Conservation (phyloP, 2,329 filamentous ascomycete genomes). For the Venturiaceae sp. region DNA sequence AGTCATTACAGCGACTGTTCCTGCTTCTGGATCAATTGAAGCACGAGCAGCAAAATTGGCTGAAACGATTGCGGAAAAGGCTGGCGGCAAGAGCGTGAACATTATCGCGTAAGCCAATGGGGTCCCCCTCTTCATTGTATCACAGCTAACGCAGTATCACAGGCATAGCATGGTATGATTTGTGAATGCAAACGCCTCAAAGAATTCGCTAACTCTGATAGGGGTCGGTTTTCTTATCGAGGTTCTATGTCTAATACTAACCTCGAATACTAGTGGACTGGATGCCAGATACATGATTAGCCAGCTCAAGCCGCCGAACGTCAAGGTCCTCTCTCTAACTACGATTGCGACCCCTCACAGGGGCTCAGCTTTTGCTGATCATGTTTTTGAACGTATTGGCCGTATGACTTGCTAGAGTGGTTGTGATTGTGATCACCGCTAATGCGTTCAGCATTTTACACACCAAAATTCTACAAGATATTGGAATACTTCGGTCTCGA, state of each 20-base stretch:
- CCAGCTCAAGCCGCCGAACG: slow-evolving; percentile 46
- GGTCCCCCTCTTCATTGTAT: background rate
- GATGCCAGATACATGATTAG: slow-evolving; percentile 58
- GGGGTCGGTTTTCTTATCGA: background rate
- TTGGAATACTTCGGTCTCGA: slow-evolving; percentile 46
- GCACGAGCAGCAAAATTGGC: slow-evolving; percentile 43
- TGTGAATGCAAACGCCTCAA: background rate
- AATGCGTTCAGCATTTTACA: background rate
- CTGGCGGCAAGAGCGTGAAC: slow-evolving; percentile 49
- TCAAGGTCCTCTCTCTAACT: slow-evolving; percentile 65
- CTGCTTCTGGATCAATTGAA: slow-evolving; percentile 50
- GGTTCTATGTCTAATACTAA: background rate
- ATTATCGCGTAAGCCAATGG: slow-evolving; percentile 47
- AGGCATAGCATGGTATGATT: slow-evolving; percentile 45
- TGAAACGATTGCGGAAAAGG: slow-evolving; percentile 41
- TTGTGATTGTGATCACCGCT: slow-evolving; percentile 11
- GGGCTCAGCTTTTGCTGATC: slow-evolving; percentile 52
- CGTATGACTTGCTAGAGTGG: slow-evolving; percentile 37
- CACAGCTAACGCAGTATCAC: background rate
- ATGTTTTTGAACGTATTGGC: slow-evolving; percentile 48
- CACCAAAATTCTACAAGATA: slow-evolving; percentile 43
- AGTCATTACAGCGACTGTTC: slow-evolving; percentile 52
- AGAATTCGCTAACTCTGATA: background rate
- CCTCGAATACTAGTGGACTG: slow-evolving; percentile 39
- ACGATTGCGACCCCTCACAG: slow-evolving; percentile 54